Conservation (phyloP, 345 rosid species). For the Melastoma malabathricum region DNA sequence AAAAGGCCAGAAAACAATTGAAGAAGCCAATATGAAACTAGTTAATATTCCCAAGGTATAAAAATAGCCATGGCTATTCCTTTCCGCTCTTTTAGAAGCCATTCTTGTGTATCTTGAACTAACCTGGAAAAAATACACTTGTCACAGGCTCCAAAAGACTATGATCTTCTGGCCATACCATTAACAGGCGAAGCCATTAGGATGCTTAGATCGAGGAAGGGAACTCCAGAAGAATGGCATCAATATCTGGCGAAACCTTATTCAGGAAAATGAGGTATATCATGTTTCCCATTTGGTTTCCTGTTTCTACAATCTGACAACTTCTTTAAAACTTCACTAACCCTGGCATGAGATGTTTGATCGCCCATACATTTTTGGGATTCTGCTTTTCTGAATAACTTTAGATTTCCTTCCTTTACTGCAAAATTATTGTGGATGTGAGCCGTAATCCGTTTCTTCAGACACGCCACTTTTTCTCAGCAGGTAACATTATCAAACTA, state of each 20-base stretch:
- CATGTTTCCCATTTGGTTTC: not conserved
- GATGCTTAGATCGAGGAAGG: conserved; percentile 52
- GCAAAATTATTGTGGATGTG: no score
- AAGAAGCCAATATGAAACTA: conserved; percentile 75
- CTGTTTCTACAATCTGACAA: not conserved
- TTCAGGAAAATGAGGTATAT: conserved; percentile 18
- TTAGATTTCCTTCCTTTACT: no score
- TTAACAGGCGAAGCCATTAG: conserved; percentile 57
- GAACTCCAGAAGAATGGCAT: conserved; percentile 79
- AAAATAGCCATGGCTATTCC: not conserved
- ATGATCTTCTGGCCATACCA: conserved; percentile 81
- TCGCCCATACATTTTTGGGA: no score
- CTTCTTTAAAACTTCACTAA: no score
- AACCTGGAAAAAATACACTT: not conserved
- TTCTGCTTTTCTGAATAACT: no score
- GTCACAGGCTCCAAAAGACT: conserved; percentile 72
- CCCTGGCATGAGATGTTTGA: no score
- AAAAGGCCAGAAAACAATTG: conserved; percentile 67
- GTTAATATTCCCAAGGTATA: conserved; percentile 57
- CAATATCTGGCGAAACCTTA: conserved; percentile 42
- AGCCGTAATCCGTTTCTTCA: no score
- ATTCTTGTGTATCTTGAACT: not conserved
- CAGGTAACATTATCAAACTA: no score
- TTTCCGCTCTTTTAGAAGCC: no score
- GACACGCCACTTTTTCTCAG: no score